Conservation (phyloP, 305 asterid genomes). For the Galium porrigens region DNA sequence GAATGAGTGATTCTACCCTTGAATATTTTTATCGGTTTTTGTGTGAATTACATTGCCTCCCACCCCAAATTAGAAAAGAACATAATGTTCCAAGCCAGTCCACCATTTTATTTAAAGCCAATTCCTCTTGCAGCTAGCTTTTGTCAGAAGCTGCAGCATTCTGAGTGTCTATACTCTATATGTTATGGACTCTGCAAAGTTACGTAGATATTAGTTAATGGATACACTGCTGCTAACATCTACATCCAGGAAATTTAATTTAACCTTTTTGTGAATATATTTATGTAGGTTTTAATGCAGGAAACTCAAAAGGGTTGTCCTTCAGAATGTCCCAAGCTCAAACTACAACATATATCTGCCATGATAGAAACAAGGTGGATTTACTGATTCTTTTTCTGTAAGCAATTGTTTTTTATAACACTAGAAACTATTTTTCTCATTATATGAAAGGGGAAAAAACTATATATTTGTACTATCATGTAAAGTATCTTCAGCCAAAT, state of each 20-base stretch:
- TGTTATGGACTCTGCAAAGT: neutral
- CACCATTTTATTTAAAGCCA: neutral
- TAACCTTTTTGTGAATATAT: neutral
- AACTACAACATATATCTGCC: conserved; percentile 30
- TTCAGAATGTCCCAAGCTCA: conserved; percentile 30
- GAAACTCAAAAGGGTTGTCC: conserved; percentile 30
- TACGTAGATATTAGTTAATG: neutral
- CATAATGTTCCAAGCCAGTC: neutral
- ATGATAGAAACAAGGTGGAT: conserved; percentile 59
- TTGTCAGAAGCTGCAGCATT: neutral
- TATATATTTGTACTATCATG: neutral
- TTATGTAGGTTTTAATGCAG: conserved; percentile 21
- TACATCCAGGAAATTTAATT: conserved; percentile 3
- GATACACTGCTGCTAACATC: neutral
- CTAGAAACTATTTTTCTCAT: neutral
- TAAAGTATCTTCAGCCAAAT: neutral
- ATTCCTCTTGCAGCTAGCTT: neutral
- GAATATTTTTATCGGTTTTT: no score
- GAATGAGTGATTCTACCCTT: neutral
- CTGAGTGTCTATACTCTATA: neutral
- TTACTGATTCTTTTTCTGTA: neutral
- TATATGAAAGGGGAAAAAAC: neutral
- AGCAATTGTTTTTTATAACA: neutral
- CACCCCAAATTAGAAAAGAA: neutral
- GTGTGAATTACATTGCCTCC: neutral